phyloP scores from a whole-genome alignment of 257 asterid species.

The Nicotiana paniculata region DNA sequence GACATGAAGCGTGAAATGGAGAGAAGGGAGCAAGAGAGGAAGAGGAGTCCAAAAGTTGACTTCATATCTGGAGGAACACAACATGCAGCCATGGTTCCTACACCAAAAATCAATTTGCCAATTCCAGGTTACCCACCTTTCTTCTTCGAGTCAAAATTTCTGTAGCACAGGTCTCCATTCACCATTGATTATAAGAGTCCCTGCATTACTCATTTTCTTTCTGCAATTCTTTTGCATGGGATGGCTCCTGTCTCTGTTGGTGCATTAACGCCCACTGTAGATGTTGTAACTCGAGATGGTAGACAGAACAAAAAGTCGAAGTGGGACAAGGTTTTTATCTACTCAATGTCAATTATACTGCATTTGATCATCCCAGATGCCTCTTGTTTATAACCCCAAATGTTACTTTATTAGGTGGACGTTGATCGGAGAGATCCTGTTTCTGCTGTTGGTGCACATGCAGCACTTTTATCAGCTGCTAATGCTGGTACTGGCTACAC shows the following conservation, averaged over 20 bases:
- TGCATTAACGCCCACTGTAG: constrained; percentile 31
- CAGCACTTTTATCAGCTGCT: constrained; percentile 66
- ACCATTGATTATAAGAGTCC: neutral
- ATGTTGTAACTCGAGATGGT: constrained; percentile 58
- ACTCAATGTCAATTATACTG: constrained; percentile 13
- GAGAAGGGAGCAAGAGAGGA: constrained; percentile 88
- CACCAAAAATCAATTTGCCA: constrained; percentile 57
- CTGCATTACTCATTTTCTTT: neutral
- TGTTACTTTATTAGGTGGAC: constrained; percentile 56
- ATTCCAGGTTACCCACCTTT: constrained; percentile 43
- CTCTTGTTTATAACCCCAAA: neutral
- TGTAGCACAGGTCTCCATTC: neutral
- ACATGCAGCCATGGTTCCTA: constrained; percentile 50
- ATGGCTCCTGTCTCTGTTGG: constrained; percentile 10
- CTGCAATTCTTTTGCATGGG: constrained; percentile 7
- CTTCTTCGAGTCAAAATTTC: neutral
- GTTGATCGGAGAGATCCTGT: constrained; percentile 58
- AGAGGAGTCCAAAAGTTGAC: constrained; percentile 71
- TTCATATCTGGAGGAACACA: constrained; percentile 79
- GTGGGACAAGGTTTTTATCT: constrained; percentile 85
- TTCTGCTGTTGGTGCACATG: constrained; percentile 59
- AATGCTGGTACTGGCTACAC: constrained; percentile 94
- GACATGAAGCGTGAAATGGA: constrained; percentile 82
- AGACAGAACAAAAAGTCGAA: constrained; percentile 91
- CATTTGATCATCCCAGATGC: neutral